Conservation (phyloP, 441 rosid genomes). For the Eutrema salsugineum region DNA sequence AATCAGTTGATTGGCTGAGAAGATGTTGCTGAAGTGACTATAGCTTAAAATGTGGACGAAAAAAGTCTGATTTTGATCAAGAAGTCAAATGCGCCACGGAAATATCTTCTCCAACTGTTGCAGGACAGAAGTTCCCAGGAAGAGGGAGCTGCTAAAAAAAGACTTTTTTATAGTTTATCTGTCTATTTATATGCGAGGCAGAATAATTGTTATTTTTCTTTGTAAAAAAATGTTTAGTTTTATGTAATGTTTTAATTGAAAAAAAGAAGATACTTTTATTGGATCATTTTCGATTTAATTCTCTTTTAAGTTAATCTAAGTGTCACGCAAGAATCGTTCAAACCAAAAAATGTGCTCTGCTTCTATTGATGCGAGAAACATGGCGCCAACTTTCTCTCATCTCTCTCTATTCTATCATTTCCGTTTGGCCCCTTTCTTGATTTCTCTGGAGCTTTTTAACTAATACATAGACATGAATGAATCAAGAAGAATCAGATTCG, state of each 20-base stretch:
- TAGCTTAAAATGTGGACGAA: neutral
- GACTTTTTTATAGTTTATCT: neutral
- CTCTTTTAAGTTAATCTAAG: neutral
- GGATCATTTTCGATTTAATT: neutral
- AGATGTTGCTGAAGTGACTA: neutral
- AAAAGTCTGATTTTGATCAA: neutral
- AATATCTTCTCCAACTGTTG: conserved; percentile 72
- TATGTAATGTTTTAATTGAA: neutral
- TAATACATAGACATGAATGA: neutral
- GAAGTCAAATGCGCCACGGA: conserved; percentile 61
- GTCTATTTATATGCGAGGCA: neutral
- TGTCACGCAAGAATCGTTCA: conserved; percentile 23
- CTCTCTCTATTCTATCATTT: neutral
- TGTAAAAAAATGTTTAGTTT: neutral
- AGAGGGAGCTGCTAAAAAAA: conserved; percentile 55
- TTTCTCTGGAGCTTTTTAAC: neutral
- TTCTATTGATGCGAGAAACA: conserved; percentile 17
- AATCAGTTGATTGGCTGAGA: neutral
- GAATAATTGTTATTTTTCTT: neutral
- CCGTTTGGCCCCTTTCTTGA: neutral
- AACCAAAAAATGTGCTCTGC: neutral
- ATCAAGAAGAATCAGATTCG: neutral
- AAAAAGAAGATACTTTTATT: neutral
- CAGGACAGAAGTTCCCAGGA: conserved; percentile 74
- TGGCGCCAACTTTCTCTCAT: conserved; percentile 20